Evolutionary conservation across 345 rosid species (phyloP).

Genomic region (Eucalyptus dawsonii): DNA sequence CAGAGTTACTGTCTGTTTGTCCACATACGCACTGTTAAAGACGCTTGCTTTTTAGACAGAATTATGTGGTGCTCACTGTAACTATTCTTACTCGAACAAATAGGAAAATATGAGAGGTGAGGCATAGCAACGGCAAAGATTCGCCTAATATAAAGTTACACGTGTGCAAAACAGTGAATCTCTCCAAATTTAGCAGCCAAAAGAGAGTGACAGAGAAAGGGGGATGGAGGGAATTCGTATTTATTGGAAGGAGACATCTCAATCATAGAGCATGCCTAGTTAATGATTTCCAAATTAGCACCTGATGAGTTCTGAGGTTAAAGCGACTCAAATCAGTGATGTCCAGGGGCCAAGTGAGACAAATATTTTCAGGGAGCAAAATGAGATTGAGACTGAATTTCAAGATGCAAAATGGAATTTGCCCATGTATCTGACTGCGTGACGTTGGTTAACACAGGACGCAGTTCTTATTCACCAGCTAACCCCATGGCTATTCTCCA

Average conservation of each 20-base stretch:
- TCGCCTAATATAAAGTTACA: not conserved
- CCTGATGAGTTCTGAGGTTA: not conserved
- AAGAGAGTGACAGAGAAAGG: not conserved
- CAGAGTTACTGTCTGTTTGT: not conserved
- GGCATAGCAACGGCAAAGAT: not conserved
- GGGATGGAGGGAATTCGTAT: not conserved
- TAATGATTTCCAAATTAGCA: not conserved
- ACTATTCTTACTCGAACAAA: not conserved
- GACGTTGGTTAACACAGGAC: not conserved
- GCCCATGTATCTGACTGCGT: not conserved
- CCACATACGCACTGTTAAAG: not conserved
- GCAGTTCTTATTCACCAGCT: not conserved
- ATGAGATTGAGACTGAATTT: not conserved
- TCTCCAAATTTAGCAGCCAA: not conserved
- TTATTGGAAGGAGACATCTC: not conserved
- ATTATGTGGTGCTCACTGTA: not conserved
- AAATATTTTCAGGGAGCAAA: not conserved
- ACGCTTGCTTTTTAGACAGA: not conserved
- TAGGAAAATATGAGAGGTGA: not conserved
- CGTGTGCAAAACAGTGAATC: not conserved
- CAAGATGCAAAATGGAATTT: not conserved
- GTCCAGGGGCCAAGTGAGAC: not conserved
- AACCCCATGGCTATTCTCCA: not conserved
- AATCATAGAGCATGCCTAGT: not conserved
- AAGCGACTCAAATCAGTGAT: not conserved